Evolutionary conservation across 2,329 filamentous ascomycete genomes (phyloP), one percentile per base, ranked within the genome.

Genomic region (Penicillium sp.): DNA sequence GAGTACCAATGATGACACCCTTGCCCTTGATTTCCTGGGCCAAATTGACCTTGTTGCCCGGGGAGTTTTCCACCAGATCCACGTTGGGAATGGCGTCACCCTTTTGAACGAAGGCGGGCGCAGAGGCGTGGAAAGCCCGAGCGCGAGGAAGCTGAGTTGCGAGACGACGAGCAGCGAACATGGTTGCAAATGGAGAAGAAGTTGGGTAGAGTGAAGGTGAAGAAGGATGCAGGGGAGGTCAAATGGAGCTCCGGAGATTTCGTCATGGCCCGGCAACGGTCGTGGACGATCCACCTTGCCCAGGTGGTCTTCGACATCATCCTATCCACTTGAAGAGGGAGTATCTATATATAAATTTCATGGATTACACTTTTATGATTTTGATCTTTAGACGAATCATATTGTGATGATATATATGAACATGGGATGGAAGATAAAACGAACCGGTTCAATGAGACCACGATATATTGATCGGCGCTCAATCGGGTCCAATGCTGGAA

Each of bases 1-100:
- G 87, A 18, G 92, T 84, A 46, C 87, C 87, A 51, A 96, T 76
- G 60, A 96, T 82, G 54, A 95, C 68, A 41, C 85, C 87, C 59
- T 86, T 84, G 48, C 77, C 80, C 47, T 73, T 73, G 45, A 93
- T 75, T 70, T 93, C 86, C 47, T 83, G 76, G 52, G 84, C 79
- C 42, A 96, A 75, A 67, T 86, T 90, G 65, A 96, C 80, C 68
- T 89, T 92, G 75, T 88, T 93, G 44, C 85, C 87, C 1, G 90
- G 90, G n/a, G 84, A 88, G 67, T 77, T 76, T 69, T 96, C 85
- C 48, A 81, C 82, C 52, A 95, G 76, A 48, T 88, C 79, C 41
- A 90, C 68, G 65, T 80, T 69, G 30, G 90, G 92, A 38, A 96
- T 73, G 51, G 74, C 68, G 64, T 95, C 88, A 57, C 89, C 89